Base-by-base conservation (phyloP, 805 yeast species). In the Candida taoyuanica region DNA sequence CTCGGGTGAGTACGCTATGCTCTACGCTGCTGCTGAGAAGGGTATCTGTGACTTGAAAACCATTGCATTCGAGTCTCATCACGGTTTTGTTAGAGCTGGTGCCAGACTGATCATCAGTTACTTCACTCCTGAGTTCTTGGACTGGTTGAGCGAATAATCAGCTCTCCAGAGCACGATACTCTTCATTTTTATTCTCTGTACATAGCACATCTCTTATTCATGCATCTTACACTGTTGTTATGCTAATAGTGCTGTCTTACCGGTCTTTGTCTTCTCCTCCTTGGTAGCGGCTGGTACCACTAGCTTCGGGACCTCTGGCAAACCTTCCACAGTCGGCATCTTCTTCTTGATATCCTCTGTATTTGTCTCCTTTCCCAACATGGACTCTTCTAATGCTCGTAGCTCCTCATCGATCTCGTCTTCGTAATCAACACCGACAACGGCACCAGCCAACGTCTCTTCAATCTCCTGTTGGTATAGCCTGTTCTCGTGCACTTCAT, bases 11-110 rank as follows among this genome's bases (percentile, higher is more conserved):
- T 93, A 76, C 57, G 97, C 98, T 23, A 93, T 93, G 98, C 64
- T 93, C 47, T 95, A 89, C 58, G 98, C 98, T 7, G 98, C 96
- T 37, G 97, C 97, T 21, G 97, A 88, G 55, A 88, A 88, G 70
- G 95, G 95, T 27, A 74, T 89, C 43, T 85, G 82, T 44, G 97
- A 91, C 60, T 73, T 93, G 62, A 82, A 85, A 63, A 63, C 78
- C 12, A 67, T 67, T 42, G 84, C 88, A 0, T 85, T 84, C 53
- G 98, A 93, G 66, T 68, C 93, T 33, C 96, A 93, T 52, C 72
- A 85, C 46, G 97, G 98, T 1, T 81, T 85, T 55, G 71, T 91
- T 44, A 77, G 98, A 62, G 98, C 98, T 1, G 98, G 98, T 42
- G 98, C 98, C 13, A 78, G 88, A 55, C 65, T 93, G 52, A 78